Base-by-base conservation (phyloP, 768 basidiomycete species). In the Psilocybe sp. region DNA sequence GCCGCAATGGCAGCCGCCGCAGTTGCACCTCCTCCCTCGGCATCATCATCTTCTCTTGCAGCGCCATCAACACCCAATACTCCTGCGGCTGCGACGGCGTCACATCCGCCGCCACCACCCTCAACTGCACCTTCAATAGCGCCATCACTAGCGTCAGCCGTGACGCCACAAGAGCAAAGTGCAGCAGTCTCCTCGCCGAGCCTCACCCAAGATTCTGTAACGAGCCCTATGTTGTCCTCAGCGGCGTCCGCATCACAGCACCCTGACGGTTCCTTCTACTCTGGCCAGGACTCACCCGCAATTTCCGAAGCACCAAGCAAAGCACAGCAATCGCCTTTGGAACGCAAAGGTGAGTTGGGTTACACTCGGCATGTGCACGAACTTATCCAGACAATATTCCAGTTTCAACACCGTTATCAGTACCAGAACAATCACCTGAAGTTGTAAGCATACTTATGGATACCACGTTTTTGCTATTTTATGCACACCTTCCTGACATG, bases 1-100 rank as follows among this genome's bases (percentile, higher is more conserved):
- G 87, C 96, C 31, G 82, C 92, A n/a, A 93, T 92, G 0, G 95
- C 93, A 2, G 94, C 92, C 12, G 77, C 77, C 2, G 71, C 78
- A 49, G 71, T 77, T 47, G 63, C 70, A 11, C 64, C 73, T 45
- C 56, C 53, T 15, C 44, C 49, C 20, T 48, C 54, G 34, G 37
- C 53, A 11, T 50, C 68, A 78, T 1, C 64, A 6, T 86, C 67
- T 79, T 1, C 62, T 15, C 85, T 83, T 8, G 86, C 87, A 8
- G 49, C 70, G 49, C 57, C 70, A 46, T 58, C 64, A 35, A 52
- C 61, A 42, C 62, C 64, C n/a, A 45, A 52, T 46, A 47, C 60
- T 8, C 57, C 57, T 44, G 50, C 63, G 28, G 57, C 60, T 1
- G 61, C 56, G 39, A 49, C 62, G 32, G 55, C 60, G 2, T 64